Percentiles rank a stretch among this genome's conserved stretches.
phyloP scores from a whole-genome alignment of 805 yeast species.

The Candida parachauliodes region DNA sequence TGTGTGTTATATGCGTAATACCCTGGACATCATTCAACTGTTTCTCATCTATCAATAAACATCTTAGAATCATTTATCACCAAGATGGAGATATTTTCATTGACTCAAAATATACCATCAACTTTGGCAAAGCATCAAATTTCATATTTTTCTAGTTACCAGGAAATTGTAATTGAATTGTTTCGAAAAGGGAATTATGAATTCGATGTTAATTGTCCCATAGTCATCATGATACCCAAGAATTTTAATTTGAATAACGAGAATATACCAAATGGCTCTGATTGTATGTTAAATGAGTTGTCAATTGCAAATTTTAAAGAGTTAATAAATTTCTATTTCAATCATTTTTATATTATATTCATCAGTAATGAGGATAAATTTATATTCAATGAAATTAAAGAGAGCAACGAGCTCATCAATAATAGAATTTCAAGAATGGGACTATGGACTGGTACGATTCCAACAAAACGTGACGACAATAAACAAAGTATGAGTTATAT shows the following conservation, averaged over 20 bases:
- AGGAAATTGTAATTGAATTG: slow-evolving; percentile 11
- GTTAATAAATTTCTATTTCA: slow-evolving; percentile 33
- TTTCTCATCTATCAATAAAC: too few relatives aligned
- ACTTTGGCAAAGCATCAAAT: not conserved
- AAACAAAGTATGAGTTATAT: slow-evolving; percentile 36
- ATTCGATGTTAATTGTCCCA: slow-evolving; percentile 28
- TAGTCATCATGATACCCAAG: slow-evolving; percentile 22
- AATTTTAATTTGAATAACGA: slow-evolving; percentile 3
- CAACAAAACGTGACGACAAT: slow-evolving; percentile 14
- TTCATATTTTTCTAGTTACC: not conserved
- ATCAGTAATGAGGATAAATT: not conserved
- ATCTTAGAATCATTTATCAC: too few relatives aligned
- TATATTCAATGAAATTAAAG: slow-evolving; percentile 11
- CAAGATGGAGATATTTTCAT: not conserved
- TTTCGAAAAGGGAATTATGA: slow-evolving; percentile 33
- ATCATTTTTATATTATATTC: slow-evolving; percentile 25
- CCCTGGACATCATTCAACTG: too few relatives aligned
- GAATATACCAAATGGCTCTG: too few relatives aligned
- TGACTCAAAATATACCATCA: not conserved
- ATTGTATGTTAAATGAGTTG: slow-evolving; percentile 21
- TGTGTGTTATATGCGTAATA: too few relatives aligned
- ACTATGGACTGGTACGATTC: slow-evolving; percentile 39
- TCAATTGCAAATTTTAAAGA: slow-evolving; percentile 24
- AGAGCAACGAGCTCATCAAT: slow-evolving; percentile 22
- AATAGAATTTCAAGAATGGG: slow-evolving; percentile 37